Conservation (phyloP, 2,329 filamentous ascomycete species). For the Exophiala phaeomuriformis region DNA sequence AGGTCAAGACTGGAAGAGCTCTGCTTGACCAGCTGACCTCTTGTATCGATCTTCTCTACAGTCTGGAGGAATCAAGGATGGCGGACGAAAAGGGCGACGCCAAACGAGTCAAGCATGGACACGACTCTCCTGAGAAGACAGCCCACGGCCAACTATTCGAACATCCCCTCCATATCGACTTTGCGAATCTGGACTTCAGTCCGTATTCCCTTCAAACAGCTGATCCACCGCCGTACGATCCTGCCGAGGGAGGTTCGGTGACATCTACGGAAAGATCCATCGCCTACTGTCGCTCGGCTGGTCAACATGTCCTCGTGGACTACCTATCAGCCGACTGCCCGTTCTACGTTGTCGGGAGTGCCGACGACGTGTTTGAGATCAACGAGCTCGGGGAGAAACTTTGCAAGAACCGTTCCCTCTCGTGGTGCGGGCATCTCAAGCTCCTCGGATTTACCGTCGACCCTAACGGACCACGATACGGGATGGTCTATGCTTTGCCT, state of each 20-base stretch:
- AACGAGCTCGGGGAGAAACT: slow-evolving; percentile 23
- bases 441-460: slow-evolving; percentile 35
- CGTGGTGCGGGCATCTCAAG: slow-evolving; percentile 31
- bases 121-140: slow-evolving; percentile 11
- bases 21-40: slow-evolving; percentile 54
- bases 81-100: slow-evolving; percentile 20
- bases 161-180: slow-evolving; percentile 26
- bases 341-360: slow-evolving; percentile 20
- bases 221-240: slow-evolving; percentile 27
- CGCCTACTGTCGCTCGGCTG: slow-evolving; percentile 20
- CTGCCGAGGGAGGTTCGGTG: slow-evolving; percentile 13
- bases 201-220: slow-evolving; percentile 12
- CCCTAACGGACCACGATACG: slow-evolving; percentile 22
- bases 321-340: slow-evolving; percentile 21
- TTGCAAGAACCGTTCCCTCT: slow-evolving; percentile 17
- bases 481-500: slow-evolving; percentile 26
- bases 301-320: slow-evolving; percentile 24
- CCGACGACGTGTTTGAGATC: slow-evolving; percentile 24
- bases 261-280: slow-evolving; percentile 17
- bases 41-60: slow-evolving; percentile 59
- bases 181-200: slow-evolving; percentile 21
- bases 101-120: slow-evolving; percentile 17
- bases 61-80: slow-evolving; percentile 51
- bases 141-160: slow-evolving; percentile 19
- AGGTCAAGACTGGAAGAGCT: slow-evolving; percentile 25